Evolutionary conservation across 768 basidiomycete species (phyloP).

Genomic region (Lactifluus hygrophoroides): DNA sequence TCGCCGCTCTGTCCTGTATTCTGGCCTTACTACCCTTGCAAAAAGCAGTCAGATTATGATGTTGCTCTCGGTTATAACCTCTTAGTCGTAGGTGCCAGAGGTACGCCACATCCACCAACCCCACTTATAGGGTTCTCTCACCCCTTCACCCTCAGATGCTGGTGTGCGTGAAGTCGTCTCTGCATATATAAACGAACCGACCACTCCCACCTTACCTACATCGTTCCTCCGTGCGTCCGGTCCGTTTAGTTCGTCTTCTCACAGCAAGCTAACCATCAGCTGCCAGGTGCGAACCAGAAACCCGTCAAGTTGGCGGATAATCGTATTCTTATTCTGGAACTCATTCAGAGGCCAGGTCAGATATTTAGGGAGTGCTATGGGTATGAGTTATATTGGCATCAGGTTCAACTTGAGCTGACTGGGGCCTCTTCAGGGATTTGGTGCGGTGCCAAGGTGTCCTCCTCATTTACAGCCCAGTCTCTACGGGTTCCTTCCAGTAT

Average conservation of each 20-base stretch:
- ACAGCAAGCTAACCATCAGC: neutral
- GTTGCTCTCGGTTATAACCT: constrained; percentile 9
- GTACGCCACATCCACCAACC: neutral
- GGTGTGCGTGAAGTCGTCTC: constrained; percentile 3
- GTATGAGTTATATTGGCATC: neutral
- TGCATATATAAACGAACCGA: neutral
- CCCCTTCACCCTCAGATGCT: neutral
- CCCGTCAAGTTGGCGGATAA: neutral
- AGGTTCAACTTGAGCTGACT: neutral
- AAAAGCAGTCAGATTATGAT: neutral
- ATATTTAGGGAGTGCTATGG: constrained; percentile 14
- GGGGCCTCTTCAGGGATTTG: constrained; percentile 1
- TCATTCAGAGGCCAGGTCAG: constrained; percentile 6
- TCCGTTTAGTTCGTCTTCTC: too few species aligned
- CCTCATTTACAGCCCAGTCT: constrained; percentile 5
- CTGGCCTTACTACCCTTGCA: neutral
- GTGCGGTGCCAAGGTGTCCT: constrained; percentile 10
- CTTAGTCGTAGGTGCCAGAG: neutral
- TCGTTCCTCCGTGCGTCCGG: constrained; percentile 7
- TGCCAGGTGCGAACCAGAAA: constrained; percentile 14
- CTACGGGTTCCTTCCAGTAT: constrained; percentile 3
- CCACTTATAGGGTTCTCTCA: neutral
- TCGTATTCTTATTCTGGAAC: constrained; percentile 7
- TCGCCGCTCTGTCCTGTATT: neutral
- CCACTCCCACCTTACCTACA: neutral